Evolutionary conservation across 805 yeast species (phyloP), one percentile per base, ranked within the genome.

Genomic region (Ogataea minuta): DNA sequence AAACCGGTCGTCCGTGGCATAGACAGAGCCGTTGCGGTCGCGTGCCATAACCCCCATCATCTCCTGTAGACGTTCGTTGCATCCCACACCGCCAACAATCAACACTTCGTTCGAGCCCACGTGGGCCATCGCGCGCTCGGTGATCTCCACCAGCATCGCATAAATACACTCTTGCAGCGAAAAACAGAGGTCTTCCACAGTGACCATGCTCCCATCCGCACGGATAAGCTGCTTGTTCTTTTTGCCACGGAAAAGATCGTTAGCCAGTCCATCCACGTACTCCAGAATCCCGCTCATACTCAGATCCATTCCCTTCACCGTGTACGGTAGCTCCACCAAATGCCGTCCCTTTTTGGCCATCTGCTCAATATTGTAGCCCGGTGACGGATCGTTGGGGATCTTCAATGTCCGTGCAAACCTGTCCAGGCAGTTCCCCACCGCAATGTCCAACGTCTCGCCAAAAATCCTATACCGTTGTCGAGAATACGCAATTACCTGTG

Each of bases 1-100:
- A 59, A 93, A 91, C 43, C 98, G 66, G 57, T 93, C 98, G 62
- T 93, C 99, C 0, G 99, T 93, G 3, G 99, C 96, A 59, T 72
- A 88, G 3, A 93, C 82, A n/a, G 77, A 72, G 0, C 98, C 98
- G 49, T 81, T 79, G 48, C 99, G 70, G 54, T 90, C 98, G 31
- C 72, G 62, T 14, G 91, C 95, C 99, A 93, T 93, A 31, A 74
- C 64, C n/a, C 75, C 85, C 99, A 93, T 93, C 99, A 93, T 93
- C 53, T 86, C 81, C 59, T 93, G 99, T 44, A 93, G 67, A 45
- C 98, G 63, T 49, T 80, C 83, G 57, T 93, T 93, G 51, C 95
- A 88, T 0, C 99, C 99, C n/a, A 93, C 99, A 16, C 99, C 99
- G 9, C 99, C 99, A 2, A 93, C 99, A 35, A 93, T 87, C 34